Evolutionary conservation across 2,329 filamentous ascomycete genomes (phyloP), one percentile per base, ranked within the genome.

Genomic region (Cytospora piceae): DNA sequence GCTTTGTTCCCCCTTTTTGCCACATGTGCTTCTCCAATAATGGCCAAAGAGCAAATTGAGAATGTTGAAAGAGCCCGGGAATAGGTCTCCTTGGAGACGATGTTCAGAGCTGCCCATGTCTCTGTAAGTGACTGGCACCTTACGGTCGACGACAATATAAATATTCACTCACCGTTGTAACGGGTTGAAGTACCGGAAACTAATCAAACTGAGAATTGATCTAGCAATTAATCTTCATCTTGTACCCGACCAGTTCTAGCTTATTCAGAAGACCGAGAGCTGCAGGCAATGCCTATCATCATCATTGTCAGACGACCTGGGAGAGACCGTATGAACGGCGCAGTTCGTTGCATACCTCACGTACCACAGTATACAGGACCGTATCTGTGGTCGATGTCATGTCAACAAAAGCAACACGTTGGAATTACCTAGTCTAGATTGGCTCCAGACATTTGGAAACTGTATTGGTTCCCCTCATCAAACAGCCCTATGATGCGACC

Each of bases 401-500:
- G 55, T 56, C 52, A 56, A 37, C 60, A 49, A 14, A 53, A 56
- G 53, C 54, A 12, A 42, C 14, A 32, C 1, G 46, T 49, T 22
- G n/a, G n/a, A 24, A 9, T 9, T 49, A 34, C 24, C 52, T 24
- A 24, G n/a, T 22, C 46, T 8, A 24, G 46, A 7, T 24, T 24
- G 9, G 46, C 46, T 24, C 5, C n/a, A 24, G 46, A 49, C 11
- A 24, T 49, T 49, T 49, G 46, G 29, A 22, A 56, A 56, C 49
- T 14, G n/a, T 56, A 51, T 34, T 62, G 52, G 49, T 62, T 52
- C 37, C 32, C 37, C 29, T 34, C n/a, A 49, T 49, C 14, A 5
- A 49, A 12, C 60, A 37, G 52, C 60, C 59, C 14, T 49, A 62
- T 31, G 39, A 62, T 62, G 60, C n/a, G 46, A 56, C 60, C 52